These are phyloP conservation scores for Boletellus deceptivus DNA, from an alignment of 1,284 basidiomycete species.

Conservation along the genomic window DNA sequence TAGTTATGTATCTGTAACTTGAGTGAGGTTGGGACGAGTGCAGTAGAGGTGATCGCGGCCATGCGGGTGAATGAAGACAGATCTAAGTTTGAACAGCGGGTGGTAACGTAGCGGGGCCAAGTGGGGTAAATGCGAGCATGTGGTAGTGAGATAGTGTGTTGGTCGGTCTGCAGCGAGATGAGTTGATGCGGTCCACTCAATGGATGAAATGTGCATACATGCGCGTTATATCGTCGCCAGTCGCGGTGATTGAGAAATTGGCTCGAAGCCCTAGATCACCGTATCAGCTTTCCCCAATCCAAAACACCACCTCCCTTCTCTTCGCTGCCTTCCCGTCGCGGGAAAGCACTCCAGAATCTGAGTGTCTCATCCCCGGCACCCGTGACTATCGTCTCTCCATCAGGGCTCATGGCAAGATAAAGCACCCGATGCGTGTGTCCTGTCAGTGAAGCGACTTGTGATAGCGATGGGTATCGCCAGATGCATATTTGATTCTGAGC, in stretches of 20 bases:
- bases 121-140: conserved; percentile 29
- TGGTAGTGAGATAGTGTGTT: conserved; percentile 22
- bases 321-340: conserved; percentile 54
- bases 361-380: conserved; percentile 98
- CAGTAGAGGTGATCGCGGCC: conserved; percentile 14
- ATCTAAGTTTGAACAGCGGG: conserved; percentile 25
- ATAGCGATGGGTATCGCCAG: conserved; percentile 93
- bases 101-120: conserved; percentile 13
- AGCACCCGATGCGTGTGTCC: conserved; percentile 95
- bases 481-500: conserved; percentile 98
- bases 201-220: conserved; percentile 3
- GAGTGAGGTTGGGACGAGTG: neutral
- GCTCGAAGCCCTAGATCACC: conserved; percentile 11
- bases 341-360: conserved; percentile 94
- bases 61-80: conserved; percentile 23
- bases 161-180: conserved; percentile 8
- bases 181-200: neutral
- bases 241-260: neutral
- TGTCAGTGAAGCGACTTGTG: conserved; percentile 91
- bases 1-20: conserved; percentile 26
- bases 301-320: conserved; percentile 42
- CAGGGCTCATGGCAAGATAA: conserved; percentile 95
- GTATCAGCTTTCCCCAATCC: conserved; percentile 30
- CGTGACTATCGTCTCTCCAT: conserved; percentile 96
- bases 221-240: conserved; percentile 5